phyloP scores from a whole-genome alignment of 164 flowering plant species.

The Annona squamosa region DNA sequence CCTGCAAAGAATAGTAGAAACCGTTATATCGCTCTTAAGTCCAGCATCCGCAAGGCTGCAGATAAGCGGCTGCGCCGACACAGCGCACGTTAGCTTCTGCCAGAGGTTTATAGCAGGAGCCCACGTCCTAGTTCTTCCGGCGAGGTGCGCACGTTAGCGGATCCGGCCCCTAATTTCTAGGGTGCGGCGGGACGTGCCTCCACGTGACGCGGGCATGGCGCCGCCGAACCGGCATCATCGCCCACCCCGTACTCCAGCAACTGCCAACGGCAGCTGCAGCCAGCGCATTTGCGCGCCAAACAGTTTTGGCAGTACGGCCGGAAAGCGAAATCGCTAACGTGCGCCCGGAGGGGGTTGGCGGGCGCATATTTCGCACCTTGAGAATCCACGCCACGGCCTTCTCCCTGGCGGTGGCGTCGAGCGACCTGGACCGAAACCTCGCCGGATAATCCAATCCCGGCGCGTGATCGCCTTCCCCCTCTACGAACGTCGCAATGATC shows the following conservation, averaged over 20 bases:
- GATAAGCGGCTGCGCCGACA: neutral
- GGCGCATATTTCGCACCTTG: slow-evolving; percentile 41
- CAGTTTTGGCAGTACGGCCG: neutral
- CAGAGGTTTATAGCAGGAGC: neutral
- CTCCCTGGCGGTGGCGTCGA: slow-evolving; percentile 59
- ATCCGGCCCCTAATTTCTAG: neutral
- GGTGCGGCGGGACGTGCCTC: slow-evolving; percentile 3
- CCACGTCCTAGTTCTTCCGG: neutral
- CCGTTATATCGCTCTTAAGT: neutral
- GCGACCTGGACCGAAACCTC: slow-evolving; percentile 38
- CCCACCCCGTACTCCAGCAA: neutral
- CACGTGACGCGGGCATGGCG: neutral
- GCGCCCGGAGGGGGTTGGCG: neutral
- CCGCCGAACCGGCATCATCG: too few relatives aligned
- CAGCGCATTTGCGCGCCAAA: neutral
- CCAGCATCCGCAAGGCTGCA: neutral
- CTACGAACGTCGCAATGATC: slow-evolving; percentile 50
- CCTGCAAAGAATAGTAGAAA: slow-evolving; percentile 35
- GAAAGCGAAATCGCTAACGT: neutral
- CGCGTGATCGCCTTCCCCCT: slow-evolving; percentile 54
- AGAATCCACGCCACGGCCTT: slow-evolving; percentile 88
- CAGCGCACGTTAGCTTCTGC: neutral
- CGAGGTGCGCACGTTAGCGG: slow-evolving; percentile 13
- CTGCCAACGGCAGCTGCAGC: neutral
- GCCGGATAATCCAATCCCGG: slow-evolving; percentile 50